phyloP scores from a whole-genome alignment of 345 rosid species.

The Heritiera littoralis region DNA sequence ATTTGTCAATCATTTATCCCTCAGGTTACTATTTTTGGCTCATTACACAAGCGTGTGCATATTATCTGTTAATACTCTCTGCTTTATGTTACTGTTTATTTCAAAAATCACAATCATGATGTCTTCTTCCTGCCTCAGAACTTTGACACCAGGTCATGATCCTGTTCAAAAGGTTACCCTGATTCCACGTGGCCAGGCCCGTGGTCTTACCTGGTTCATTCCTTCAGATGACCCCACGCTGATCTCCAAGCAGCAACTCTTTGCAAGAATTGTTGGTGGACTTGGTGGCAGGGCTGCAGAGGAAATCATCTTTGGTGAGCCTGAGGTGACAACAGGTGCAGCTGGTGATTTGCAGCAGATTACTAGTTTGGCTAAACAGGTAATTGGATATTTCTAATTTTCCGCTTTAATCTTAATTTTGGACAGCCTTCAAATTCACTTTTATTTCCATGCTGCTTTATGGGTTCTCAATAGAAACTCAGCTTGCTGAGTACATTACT shows the following conservation, averaged over 20 bases:
- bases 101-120: constrained; percentile 4
- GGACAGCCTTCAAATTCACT: background rate
- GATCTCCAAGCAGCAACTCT: constrained; percentile 95
- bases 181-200: constrained; percentile 92
- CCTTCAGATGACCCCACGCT: constrained; percentile 92
- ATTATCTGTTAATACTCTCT: background rate
- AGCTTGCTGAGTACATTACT: background rate
- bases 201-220: constrained; percentile 99
- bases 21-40: background rate
- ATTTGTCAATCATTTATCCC: background rate
- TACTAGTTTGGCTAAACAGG: constrained; percentile 94
- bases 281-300: constrained; percentile 98
- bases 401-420: background rate
- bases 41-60: background rate
- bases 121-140: constrained; percentile 45
- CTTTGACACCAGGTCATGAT: constrained; percentile 95
- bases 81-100: background rate
- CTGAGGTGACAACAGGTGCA: constrained; percentile 98
- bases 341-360: constrained; percentile 98
- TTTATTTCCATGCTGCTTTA: background rate
- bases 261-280: constrained; percentile 97
- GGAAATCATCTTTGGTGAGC: constrained; percentile 90
- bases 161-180: constrained; percentile 95
- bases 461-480: background rate
- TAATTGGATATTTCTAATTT: constrained; percentile 17